These are phyloP conservation scores for Pseudocercospora ulei DNA, from an alignment of 2,329 filamentous ascomycete genomes.

Conservation along the genomic window DNA sequence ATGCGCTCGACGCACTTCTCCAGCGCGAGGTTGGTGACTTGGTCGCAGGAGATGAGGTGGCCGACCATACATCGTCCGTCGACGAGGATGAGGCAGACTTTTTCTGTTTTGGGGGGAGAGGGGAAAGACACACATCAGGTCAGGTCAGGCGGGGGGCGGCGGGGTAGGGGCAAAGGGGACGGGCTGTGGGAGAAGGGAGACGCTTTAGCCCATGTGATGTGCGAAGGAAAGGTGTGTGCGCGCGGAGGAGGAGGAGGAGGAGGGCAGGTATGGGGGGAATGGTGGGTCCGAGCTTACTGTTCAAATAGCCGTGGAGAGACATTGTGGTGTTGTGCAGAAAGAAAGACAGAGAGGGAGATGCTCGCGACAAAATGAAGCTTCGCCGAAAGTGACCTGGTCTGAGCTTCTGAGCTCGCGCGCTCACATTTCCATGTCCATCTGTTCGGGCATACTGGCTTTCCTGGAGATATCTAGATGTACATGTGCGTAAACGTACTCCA, in stretches of 20 bases:
- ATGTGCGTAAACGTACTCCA: slow-evolving; percentile 4
- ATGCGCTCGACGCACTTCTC: slow-evolving; percentile 77
- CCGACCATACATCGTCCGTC: slow-evolving; percentile 74
- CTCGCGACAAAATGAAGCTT: slow-evolving; percentile 1
- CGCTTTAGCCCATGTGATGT: too few relatives aligned
- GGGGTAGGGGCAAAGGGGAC: too few relatives aligned
- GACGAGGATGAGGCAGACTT: slow-evolving; percentile 80
- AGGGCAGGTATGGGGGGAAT: slow-evolving; percentile 1
- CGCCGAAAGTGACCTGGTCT: background rate
- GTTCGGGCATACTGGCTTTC: slow-evolving; percentile 2
- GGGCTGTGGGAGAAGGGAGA: slow-evolving; percentile 22
- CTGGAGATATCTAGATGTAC: slow-evolving; percentile 9
- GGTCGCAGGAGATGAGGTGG: slow-evolving; percentile 73
- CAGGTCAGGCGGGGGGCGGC: background rate
- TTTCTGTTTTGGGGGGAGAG: slow-evolving; percentile 50
- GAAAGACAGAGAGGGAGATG: background rate
- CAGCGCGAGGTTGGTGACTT: slow-evolving; percentile 86
- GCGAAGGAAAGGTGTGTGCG: too few relatives aligned
- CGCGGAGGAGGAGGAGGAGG: background rate
- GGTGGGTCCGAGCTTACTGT: slow-evolving; percentile 18
- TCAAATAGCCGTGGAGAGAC: slow-evolving; percentile 23
- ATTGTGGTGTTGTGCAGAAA: slow-evolving; percentile 14
- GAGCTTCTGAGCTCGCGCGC: background rate
- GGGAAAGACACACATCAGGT: background rate
- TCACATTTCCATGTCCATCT: background rate